Evolutionary conservation across 2,329 filamentous ascomycete genomes (phyloP).

Genomic region (Curvularia sp.): DNA sequence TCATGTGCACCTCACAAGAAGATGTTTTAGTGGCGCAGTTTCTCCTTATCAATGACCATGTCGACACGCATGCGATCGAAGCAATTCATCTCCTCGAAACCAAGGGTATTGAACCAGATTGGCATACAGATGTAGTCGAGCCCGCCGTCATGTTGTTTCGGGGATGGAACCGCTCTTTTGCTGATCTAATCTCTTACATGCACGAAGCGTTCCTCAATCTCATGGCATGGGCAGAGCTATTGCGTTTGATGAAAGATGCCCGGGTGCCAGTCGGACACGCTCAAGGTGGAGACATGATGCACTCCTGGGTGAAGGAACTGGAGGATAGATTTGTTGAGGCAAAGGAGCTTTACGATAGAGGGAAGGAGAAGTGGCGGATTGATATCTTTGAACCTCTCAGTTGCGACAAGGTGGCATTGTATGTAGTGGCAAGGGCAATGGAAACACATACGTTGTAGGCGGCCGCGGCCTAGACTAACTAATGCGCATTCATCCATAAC

Average conservation of each 20-base stretch:
- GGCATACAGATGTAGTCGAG: conserved; percentile 10
- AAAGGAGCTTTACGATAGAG: conserved; percentile 16
- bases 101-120: conserved; percentile 14
- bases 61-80: conserved; percentile 21
- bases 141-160: conserved; percentile 17
- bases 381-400: background rate
- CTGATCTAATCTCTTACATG: conserved; percentile 13
- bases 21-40: conserved; percentile 18
- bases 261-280: background rate
- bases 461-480: too few species aligned
- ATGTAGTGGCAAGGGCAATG: conserved; percentile 4
- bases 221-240: conserved; percentile 22
- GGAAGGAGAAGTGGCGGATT: conserved; percentile 15
- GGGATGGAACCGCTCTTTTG: conserved; percentile 12
- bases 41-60: conserved; percentile 21
- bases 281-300: background rate
- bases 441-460: background rate
- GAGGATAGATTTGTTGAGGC: conserved; percentile 15
- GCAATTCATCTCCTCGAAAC: conserved; percentile 9
- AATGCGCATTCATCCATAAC: too few species aligned
- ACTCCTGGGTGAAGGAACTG: conserved; percentile 14
- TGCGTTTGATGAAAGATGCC: conserved; percentile 20
- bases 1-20: conserved; percentile 18
- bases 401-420: conserved; percentile 20
- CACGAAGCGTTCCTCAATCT: conserved; percentile 20